Percentiles rank a stretch among this genome's conserved stretches.
These are phyloP conservation scores for Barnettozyma wickerhamii DNA, from an alignment of 805 yeast genomes.

Conservation along the genomic window DNA sequence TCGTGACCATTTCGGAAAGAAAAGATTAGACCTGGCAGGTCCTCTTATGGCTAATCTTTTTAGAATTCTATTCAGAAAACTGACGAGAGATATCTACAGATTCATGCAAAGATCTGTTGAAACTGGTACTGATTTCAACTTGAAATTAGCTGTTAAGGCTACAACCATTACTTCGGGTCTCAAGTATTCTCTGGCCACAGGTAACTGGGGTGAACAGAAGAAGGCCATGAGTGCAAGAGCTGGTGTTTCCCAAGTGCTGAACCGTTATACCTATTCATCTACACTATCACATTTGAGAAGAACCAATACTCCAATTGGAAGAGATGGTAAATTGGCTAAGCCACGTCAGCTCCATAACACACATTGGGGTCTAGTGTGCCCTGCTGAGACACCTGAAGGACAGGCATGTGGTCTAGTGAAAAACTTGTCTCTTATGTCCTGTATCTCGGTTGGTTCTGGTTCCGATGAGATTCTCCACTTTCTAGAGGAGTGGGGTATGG, in stretches of 20 bases:
- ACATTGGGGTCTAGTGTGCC: constrained; percentile 99
- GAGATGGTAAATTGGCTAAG: constrained; percentile 98
- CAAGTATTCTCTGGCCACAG: constrained; percentile 96
- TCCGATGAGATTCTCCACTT: constrained; percentile 90
- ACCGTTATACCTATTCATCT: constrained; percentile 97
- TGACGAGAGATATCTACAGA: constrained; percentile 94
- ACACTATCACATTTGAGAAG: constrained; percentile 97
- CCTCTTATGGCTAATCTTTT: constrained; percentile 94
- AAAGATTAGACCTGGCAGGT: constrained; percentile 97
- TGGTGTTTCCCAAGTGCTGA: constrained; percentile 98
- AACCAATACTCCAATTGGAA: constrained; percentile 98
- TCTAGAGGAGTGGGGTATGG: constrained; percentile 99
- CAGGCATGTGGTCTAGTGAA: constrained; percentile 99
- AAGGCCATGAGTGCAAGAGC: constrained; percentile 98
- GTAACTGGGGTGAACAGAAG: constrained; percentile 99
- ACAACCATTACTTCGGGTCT: constrained; percentile 96
- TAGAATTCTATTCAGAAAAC: constrained; percentile 88
- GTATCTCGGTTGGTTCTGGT: constrained; percentile 97
- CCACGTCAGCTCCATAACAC: constrained; percentile 99
- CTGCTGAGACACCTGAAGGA: constrained; percentile 99
- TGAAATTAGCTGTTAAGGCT: constrained; percentile 94
- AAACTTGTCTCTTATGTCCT: constrained; percentile 92
- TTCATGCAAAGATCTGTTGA: constrained; percentile 99
- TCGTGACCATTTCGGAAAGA: constrained; percentile 99
- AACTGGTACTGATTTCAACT: constrained; percentile 93